Percentiles rank a stretch among this genome's conserved stretches.
These are phyloP conservation scores for Lichtheimia hyalospora DNA, from an alignment of 371 early-diverging fungal species.

Conservation along the genomic window DNA sequence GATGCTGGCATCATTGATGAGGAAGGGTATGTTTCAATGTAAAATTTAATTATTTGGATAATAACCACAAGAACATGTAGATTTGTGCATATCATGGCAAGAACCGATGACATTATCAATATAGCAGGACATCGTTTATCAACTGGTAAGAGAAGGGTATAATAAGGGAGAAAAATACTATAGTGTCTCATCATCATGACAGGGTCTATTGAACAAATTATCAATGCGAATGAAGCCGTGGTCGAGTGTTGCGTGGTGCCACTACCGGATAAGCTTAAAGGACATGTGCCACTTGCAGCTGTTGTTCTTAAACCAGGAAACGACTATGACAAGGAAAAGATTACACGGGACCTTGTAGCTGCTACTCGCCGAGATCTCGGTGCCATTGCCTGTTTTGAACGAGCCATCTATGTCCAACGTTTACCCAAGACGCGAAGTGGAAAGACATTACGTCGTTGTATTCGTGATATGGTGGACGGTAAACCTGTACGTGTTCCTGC, in stretches of 20 bases:
- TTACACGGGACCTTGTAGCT: conserved; percentile 46
- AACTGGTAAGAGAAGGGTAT: conserved; percentile 48
- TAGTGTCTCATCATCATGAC: not conserved
- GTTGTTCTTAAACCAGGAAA: conserved; percentile 51
- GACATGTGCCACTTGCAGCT: conserved; percentile 67
- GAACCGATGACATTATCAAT: conserved; percentile 95
- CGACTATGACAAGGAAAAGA: conserved; percentile 16
- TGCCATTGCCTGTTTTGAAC: conserved; percentile 76
- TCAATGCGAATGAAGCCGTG: conserved; percentile 66
- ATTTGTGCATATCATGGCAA: conserved; percentile 77
- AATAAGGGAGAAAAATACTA: not conserved
- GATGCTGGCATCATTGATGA: conserved; percentile 80
- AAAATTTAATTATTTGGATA: not conserved
- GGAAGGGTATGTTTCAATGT: conserved; percentile 49
- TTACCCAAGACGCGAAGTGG: conserved; percentile 95
- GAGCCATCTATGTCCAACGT: conserved; percentile 64
- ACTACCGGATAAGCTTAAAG: conserved; percentile 65
- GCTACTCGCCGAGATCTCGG: conserved; percentile 68
- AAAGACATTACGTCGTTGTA: conserved; percentile 84
- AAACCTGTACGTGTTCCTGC: conserved; percentile 67
- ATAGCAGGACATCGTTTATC: conserved; percentile 70
- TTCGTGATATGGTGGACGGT: conserved; percentile 74
- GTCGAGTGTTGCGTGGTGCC: conserved; percentile 82
- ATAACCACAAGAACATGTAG: conserved; percentile 8
- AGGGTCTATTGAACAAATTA: conserved; percentile 88